A percentile compares a stretch with the other conserved stretches of the same genome.
These are phyloP conservation scores for Aspergillus panamensis DNA, from an alignment of 495 filamentous ascomycete species.

Conservation along the genomic window DNA sequence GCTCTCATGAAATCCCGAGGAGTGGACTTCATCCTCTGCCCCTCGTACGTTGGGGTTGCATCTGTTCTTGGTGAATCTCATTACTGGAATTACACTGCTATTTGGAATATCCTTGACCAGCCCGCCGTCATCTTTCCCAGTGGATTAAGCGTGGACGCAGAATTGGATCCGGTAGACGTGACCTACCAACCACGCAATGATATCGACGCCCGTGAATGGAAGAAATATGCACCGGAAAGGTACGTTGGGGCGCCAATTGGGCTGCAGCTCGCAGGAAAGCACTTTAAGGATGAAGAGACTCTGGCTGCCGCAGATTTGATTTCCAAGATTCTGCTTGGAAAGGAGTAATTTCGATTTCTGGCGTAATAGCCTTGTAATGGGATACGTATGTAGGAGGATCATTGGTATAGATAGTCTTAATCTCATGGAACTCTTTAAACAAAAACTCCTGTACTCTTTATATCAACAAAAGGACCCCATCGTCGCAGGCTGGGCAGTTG, in stretches of 20 bases:
- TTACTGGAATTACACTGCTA: constrained; percentile 68
- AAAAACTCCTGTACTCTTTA: too few species aligned
- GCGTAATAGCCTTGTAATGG: neutral
- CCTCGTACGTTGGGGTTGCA: constrained; percentile 57
- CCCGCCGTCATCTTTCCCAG: constrained; percentile 57
- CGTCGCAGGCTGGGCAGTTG: too few species aligned
- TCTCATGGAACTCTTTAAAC: neutral
- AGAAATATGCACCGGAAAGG: constrained; percentile 34
- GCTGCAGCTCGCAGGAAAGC: constrained; percentile 50
- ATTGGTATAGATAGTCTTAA: neutral
- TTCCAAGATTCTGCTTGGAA: constrained; percentile 26
- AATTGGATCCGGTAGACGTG: constrained; percentile 29
- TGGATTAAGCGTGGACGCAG: constrained; percentile 43
- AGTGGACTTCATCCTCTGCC: constrained; percentile 70
- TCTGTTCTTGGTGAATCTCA: constrained; percentile 55
- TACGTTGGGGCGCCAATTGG: constrained; percentile 47
- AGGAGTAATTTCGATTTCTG: neutral
- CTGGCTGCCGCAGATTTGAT: constrained; percentile 36
- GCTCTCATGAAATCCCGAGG: constrained; percentile 54
- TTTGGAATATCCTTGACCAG: constrained; percentile 74
- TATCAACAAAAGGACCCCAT: too few species aligned
- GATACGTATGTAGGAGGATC: neutral
- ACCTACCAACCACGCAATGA: constrained; percentile 30
- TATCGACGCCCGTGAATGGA: constrained; percentile 39
- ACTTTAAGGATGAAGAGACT: constrained; percentile 42